Base-by-base conservation (phyloP, 73 alveolate genomes). In the Symbiodinium pilosum region DNA sequence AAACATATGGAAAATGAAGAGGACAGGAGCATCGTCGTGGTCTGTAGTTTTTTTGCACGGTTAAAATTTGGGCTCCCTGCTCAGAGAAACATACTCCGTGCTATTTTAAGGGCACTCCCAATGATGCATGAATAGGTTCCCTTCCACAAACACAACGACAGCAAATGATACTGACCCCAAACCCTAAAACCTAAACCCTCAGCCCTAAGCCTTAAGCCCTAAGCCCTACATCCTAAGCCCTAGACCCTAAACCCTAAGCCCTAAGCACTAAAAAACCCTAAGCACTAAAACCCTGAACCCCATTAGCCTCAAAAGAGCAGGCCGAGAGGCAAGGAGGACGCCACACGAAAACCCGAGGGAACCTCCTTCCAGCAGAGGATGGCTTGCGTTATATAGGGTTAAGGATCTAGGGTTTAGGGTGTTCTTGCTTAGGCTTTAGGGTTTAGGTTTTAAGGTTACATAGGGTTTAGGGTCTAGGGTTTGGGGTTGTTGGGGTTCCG, bases 311-410 rank as follows among this genome's bases (percentile, higher is more conserved):
- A 47, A 14, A 14, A 47, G 59, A 9, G 59, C 59, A 47, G 32
- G 93, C 69, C 69, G 36, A 69, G 96, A 30, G 39, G 43, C 96
- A 91, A n/a, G 24, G 96, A 91, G 20, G 96, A 91, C 36, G 96
- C 96, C 52, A 91, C 96, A 0, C 96, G 96, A 44, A n/a, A 34
- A 30, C 96, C 96, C 24, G 52, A 28, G 20, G 73, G 73, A 2
- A 91, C 96, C 26, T 64, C 77, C 51, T 69, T 28, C 86, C 59
- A 14, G 14, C 59, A 6, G 59, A 9, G 6, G 59, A 14, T 47
- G n/a, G n/a, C n/a, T n/a, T n/a, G n/a, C n/a, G n/a, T n/a, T n/a
- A n/a, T n/a, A n/a, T 47, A 47, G 59, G 75, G 32, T 56, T 56
- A 21, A 56, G 75, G 75, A 16, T 64, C 3, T 7, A 64, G 77